phyloP scores from a whole-genome alignment of 108 stramenopile genomes.

The Schizochytrium sp. region DNA sequence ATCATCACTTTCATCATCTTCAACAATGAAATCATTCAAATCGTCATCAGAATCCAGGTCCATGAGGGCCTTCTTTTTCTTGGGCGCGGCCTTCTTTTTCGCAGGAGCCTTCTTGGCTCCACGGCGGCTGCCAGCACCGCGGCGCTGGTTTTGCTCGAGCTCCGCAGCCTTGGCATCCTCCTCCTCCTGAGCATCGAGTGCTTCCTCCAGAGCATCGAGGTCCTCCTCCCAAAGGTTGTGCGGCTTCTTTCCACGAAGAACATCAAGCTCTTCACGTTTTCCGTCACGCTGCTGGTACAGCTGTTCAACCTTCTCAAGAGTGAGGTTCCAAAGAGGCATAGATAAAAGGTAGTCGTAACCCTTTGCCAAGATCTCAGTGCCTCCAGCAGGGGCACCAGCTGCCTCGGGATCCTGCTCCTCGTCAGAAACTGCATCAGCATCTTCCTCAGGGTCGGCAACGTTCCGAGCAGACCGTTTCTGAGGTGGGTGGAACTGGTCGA shows the following conservation, averaged over 20 bases:
- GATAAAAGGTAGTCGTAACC: constrained; percentile 98
- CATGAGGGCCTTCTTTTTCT: constrained; percentile 63
- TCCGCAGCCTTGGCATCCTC: constrained; percentile 77
- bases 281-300: constrained; percentile 85
- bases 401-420: constrained; percentile 18
- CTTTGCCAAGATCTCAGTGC: constrained; percentile 77
- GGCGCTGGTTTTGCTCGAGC: constrained; percentile 32
- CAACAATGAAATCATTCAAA: constrained; percentile 53
- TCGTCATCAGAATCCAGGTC: constrained; percentile 66
- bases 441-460: constrained; percentile 70
- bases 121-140: constrained; percentile 57
- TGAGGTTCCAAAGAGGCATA: constrained; percentile 98
- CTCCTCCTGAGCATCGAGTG: constrained; percentile 80
- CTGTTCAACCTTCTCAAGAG: constrained; percentile 91
- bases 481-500: constrained; percentile 79
- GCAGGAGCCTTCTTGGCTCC: constrained; percentile 66
- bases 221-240: constrained; percentile 90
- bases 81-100: constrained; percentile 64
- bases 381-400: too few species aligned
- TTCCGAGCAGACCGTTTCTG: constrained; percentile 59
- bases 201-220: constrained; percentile 91
- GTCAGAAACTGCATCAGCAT: constrained; percentile 67
- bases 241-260: constrained; percentile 84
- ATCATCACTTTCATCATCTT: constrained; percentile 64
- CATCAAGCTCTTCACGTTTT: constrained; percentile 83